A percentile compares a stretch with the other conserved stretches of the same genome.
Evolutionary conservation across 1,139 yeast genomes (phyloP).

Genomic region (Candida labiduridarum): DNA sequence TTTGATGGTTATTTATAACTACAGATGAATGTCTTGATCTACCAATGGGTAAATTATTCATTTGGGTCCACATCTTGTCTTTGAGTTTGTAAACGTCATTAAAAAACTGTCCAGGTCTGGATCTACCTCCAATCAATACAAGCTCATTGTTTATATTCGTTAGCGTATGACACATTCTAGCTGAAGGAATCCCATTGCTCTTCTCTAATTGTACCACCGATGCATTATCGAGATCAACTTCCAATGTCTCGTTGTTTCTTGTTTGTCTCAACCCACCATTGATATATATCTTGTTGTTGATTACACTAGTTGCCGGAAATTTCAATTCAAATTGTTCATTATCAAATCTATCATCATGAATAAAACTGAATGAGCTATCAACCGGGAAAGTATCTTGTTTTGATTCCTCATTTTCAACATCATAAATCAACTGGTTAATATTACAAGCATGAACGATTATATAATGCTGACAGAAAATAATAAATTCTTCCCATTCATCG

Average conservation of each 20-base stretch:
- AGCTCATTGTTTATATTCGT: conserved; percentile 31
- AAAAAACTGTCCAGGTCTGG: conserved; percentile 55
- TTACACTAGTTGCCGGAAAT: conserved; percentile 45
- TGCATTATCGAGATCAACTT: conserved; percentile 16
- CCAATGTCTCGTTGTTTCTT: conserved; percentile 29
- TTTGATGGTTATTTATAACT: conserved; percentile 28
- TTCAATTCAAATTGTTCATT: conserved; percentile 34
- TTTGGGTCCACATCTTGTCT: conserved; percentile 32
- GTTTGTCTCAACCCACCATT: conserved; percentile 62
- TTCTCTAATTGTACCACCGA: conserved; percentile 7
- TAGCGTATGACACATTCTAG: conserved; percentile 66
- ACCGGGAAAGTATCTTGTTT: conserved; percentile 3
- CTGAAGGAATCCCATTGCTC: conserved; percentile 23
- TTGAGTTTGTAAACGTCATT: conserved; percentile 30
- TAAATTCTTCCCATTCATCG: conserved; percentile 86
- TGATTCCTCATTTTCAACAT: conserved; percentile 9
- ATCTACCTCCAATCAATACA: conserved; percentile 69
- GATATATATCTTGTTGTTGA: conserved; percentile 29
- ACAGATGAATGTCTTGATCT: conserved; percentile 59
- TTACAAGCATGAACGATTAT: conserved; percentile 67
- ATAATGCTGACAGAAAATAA: conserved; percentile 77
- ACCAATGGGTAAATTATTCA: conserved; percentile 42
- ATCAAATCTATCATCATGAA: conserved; percentile 16
- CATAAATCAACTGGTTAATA: conserved; percentile 18
- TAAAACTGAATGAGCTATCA: conserved; percentile 14